Base-by-base conservation (phyloP, 2,329 filamentous ascomycete genomes). In the Aspergillus calidoustus region DNA sequence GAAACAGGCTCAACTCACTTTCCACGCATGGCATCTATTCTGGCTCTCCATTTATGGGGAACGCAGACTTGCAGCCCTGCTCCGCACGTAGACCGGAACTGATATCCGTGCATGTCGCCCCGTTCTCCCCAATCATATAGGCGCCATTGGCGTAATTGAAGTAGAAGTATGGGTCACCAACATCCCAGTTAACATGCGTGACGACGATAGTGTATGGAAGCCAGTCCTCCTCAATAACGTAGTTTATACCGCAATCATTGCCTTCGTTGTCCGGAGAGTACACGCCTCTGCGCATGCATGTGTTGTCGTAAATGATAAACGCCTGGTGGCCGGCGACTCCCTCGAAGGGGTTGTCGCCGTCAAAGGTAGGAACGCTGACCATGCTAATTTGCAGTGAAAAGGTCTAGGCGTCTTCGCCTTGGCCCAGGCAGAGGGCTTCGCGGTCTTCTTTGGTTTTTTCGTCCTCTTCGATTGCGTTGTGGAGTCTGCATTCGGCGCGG, bases 301-400 rank as follows among this genome's bases (percentile, higher is more conserved):
- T 25, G n/a, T 56, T 56, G 54, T 56, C 28, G 43, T 56, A 56
- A 17, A 56, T 46, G 41, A 56, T 48, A 17, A 56, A 48, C 13
- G 54, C 54, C 17, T 31, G n/a, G 25, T 30, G 46, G 25, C 54
- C 43, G 3, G 25, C 54, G 17, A 56, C 28, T 8, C 54, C 54
- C 9, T 11, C 41, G 13, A 56, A 31, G 17, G 54, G 11, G 30
- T 48, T 48, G 19, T 31, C 54, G 19, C 23, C 19, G 23, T 56
- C 43, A 22, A 56, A 48, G 7, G 54, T 56, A 3, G 54, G 54
- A 7, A 48, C 54, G 13, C 22, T 15, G 11, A 56, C 54, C 23
- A 1, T 13, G 31, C 54, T 47, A 11, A 56, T 22, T 6, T 56
- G 22, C 54, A 56, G 17, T n/a, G 54, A 43, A 31, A 56, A 56